Base-by-base conservation (phyloP, 345 rosid species). In the Populus pruinosa region DNA sequence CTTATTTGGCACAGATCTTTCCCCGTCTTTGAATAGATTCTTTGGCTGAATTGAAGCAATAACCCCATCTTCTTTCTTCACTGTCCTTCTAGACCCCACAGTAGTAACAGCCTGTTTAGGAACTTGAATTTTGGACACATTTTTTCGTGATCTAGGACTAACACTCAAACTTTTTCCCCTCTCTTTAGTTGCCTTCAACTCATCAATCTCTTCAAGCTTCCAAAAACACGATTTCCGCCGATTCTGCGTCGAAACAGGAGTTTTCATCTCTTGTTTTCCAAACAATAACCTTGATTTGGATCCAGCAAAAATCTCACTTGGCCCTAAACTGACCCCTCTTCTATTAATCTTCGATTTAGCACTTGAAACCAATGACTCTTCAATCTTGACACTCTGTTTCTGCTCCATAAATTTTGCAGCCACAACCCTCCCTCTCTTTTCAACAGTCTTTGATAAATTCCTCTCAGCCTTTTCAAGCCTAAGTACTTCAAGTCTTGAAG, bases 201-300 rank as follows among this genome's bases (percentile, higher is more conserved):
- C 97, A 50, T 92, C 95, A 39, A 93, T 88, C 5, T 91, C 95
- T 63, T 88, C 89, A 23, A 93, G 91, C 85, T 92, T 93, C 80
- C 91, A 93, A 80, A 96, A 93, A 83, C 98, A 96, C 6, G 98
- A 93, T 74, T 91, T 91, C 38, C 99, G 86, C 13, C 98, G 89
- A 76, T 74, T 90, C 89, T 88, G 90, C 72, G 85, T 86, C 8
- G 96, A 86, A 72, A 87, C 79, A 4, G 97, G 94, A 50, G 99
- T 90, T 27, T 14, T 9, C 49, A 86, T 82, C 62, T 85, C 93
- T 12, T 83, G 81, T 80, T 83, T 92, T 14, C 77, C 80, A 27
- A 61, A 41, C 5, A 78, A 31, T 33, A 86, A 84, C 80, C 88
- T 78, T 29, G 88, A 67, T 67, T 84, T 88, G 38, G 79, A 67